These are phyloP conservation scores for Phytophthora sp. DNA, from an alignment of 352 stramenopile species.

Conservation along the genomic window DNA sequence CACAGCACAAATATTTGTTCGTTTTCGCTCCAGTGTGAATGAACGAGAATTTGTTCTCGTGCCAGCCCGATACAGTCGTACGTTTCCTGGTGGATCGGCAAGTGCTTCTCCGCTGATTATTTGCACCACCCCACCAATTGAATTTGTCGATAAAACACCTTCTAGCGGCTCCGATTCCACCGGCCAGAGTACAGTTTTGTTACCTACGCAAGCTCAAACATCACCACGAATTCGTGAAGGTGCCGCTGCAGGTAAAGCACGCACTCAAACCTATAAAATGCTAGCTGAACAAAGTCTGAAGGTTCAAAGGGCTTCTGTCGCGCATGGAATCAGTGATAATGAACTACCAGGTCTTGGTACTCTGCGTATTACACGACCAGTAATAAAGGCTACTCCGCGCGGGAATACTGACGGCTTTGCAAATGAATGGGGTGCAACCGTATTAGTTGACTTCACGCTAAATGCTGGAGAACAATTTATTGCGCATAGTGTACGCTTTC, in stretches of 20 bases:
- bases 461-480: slow-evolving; percentile 83
- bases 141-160: slow-evolving; percentile 56
- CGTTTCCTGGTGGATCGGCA: slow-evolving; percentile 59
- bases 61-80: slow-evolving; percentile 56
- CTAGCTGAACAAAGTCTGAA: slow-evolving; percentile 64
- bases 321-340: slow-evolving; percentile 1
- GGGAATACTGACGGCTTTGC: slow-evolving; percentile 4
- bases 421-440: slow-evolving; percentile 38
- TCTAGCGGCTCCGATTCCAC: slow-evolving; percentile 5
- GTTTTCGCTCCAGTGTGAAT: slow-evolving; percentile 64
- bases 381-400: slow-evolving; percentile 15
- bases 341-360: slow-evolving; percentile 6
- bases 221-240: slow-evolving; percentile 37
- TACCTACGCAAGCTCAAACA: slow-evolving; percentile 8
- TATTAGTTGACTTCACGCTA: slow-evolving; percentile 76
- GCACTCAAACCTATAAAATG: slow-evolving; percentile 61
- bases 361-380: slow-evolving; percentile 23
- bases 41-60: slow-evolving; percentile 71
- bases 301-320: slow-evolving; percentile 9
- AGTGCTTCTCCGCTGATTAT: slow-evolving; percentile 63
- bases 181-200: background rate
- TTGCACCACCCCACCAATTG: slow-evolving; percentile 58
- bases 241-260: slow-evolving; percentile 36
- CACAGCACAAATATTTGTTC: slow-evolving; percentile 80
- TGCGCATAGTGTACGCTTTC: slow-evolving; percentile 67